These are phyloP conservation scores for Didymella segeticola DNA, from an alignment of 2,329 filamentous ascomycete genomes.

Conservation along the genomic window DNA sequence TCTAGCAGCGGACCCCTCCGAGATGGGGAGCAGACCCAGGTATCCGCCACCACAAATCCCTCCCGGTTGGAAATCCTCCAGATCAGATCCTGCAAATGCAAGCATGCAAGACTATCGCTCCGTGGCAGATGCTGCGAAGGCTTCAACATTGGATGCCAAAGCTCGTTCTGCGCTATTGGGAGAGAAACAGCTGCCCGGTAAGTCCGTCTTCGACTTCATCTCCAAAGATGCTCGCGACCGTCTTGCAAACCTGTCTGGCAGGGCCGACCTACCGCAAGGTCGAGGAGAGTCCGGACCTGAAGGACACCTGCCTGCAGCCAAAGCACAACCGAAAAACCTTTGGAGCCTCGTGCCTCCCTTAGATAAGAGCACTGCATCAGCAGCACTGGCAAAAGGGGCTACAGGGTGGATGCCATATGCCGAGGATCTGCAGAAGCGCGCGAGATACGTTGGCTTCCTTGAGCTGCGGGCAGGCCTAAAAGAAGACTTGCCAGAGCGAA, in stretches of 20 bases:
- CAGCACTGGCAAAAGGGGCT: constrained; percentile 56
- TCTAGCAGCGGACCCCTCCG: constrained; percentile 61
- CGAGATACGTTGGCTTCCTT: constrained; percentile 82
- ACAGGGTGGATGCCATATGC: constrained; percentile 81
- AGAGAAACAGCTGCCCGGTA: constrained; percentile 81
- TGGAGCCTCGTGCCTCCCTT: constrained; percentile 56
- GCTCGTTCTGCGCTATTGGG: constrained; percentile 81
- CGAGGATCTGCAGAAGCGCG: constrained; percentile 78
- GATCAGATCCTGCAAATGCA: constrained; percentile 30
- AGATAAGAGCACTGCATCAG: constrained; percentile 52
- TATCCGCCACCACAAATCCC: constrained; percentile 74
- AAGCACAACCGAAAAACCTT: constrained; percentile 64
- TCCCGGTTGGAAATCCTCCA: constrained; percentile 73
- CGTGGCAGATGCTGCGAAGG: constrained; percentile 77
- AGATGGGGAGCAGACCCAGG: constrained; percentile 51
- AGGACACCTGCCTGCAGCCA: constrained; percentile 67
- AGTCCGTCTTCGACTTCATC: constrained; percentile 95
- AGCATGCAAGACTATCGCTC: constrained; percentile 60
- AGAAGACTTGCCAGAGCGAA: constrained; percentile 64
- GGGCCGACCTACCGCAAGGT: constrained; percentile 76
- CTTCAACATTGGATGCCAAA: constrained; percentile 76
- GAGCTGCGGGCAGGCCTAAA: constrained; percentile 72
- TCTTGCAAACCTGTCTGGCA: constrained; percentile 78
- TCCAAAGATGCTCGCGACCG: constrained; percentile 78
- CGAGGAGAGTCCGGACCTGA: constrained; percentile 74